Percentiles rank a stretch among this genome's conserved stretches.
Conservation (phyloP, 2,329 filamentous ascomycete genomes). For the Aspergillus neoniger region DNA sequence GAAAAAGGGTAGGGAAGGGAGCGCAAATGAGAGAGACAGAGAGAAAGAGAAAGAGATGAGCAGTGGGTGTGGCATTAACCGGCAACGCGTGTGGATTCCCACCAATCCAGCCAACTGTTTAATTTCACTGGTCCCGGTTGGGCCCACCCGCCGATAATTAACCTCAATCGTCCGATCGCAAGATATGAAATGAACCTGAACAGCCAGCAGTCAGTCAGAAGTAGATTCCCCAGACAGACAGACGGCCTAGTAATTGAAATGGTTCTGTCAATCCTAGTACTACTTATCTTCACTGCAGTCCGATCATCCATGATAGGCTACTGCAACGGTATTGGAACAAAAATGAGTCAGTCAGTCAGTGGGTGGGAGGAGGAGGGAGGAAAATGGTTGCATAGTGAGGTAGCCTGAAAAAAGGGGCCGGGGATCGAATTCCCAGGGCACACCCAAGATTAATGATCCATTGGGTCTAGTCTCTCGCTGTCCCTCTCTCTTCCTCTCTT, state of each 20-base stretch:
- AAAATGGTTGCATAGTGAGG: background rate
- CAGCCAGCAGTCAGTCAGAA: background rate
- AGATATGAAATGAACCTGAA: background rate
- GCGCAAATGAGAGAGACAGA: background rate
- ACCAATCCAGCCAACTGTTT: slow-evolving; percentile 5
- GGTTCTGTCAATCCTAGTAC: background rate
- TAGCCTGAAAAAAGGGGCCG: slow-evolving; percentile 18
- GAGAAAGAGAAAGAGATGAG: background rate
- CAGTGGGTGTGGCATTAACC: slow-evolving; percentile 13
- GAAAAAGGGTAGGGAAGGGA: background rate
- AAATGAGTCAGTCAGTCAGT: background rate
- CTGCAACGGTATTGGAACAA: background rate
- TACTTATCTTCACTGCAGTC: background rate
- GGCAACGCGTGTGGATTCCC: slow-evolving; percentile 3
- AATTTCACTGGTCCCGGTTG: slow-evolving; percentile 2
- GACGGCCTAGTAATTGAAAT: background rate
- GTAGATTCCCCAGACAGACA: too few relatives aligned
- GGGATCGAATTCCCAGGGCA: background rate
- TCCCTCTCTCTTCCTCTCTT: too few relatives aligned
- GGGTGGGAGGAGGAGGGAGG: background rate
- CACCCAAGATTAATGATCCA: background rate
- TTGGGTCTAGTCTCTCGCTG: background rate
- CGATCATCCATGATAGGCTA: background rate
- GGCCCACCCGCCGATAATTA: slow-evolving; percentile 5
- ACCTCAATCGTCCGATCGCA: slow-evolving; percentile 1